Base-by-base conservation (phyloP, 257 asterid genomes). In the Fraxinus anomala region DNA sequence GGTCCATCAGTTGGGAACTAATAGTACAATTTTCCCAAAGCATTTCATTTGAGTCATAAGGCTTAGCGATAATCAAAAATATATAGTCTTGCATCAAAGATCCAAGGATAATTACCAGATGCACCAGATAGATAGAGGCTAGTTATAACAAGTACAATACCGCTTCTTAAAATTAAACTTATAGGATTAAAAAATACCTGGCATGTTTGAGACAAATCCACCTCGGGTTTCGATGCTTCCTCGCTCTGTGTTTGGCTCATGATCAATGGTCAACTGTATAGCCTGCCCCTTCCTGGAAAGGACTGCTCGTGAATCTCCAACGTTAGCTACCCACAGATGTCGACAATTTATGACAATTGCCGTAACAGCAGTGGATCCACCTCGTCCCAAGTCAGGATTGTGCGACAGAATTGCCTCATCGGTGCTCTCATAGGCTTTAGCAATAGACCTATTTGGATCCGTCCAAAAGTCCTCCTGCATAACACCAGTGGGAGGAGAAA, bases 281-380 rank as follows among this genome's bases (percentile, higher is more conserved):
- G 97, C 99, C 68, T 90, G 90, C 24, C 99, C 99, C 79, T 88
- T 85, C 86, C 85, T 86, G 49, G 97, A 94, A 78, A 92, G 89
- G 68, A 94, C 97, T 23, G 96, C 98, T 26, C 98, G 89, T 54
- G 98, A 94, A 80, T 94, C 98, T 78, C 98, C 98, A 42, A 94
- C 94, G 76, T 94, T 94, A 65, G 99, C 97, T 47, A 94, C 95
- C 99, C 97, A 94, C 65, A 94, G 73, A 70, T 75, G 83, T 63
- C 85, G 81, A 40, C 87, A 82, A 49, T 92, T 84, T 74, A 92
- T 83, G 17, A 94, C 89, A 80, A 94, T 90, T 2, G 97, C 99
- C 2, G 96, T 94, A 23, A 94, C 99, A 1, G 99, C 99, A 66
- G 99, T 94, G 30, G 99, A 94, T n/a, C 99, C 99, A 42, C 99